Base-by-base conservation (phyloP, 2,329 filamentous ascomycete genomes). In the Hymenoscyphus infarciens region DNA sequence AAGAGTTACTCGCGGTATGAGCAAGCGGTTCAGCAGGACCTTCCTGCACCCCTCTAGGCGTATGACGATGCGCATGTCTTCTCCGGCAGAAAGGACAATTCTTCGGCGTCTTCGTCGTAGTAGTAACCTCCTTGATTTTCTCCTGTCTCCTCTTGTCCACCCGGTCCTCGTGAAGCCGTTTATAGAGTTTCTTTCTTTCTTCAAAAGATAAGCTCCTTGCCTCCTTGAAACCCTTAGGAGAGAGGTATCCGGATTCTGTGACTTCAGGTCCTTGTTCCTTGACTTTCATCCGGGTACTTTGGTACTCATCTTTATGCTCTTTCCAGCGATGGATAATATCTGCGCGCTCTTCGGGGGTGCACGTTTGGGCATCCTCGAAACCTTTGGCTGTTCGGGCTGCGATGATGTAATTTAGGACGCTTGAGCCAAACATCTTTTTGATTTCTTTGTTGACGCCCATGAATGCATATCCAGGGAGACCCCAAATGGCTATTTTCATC, bases 361-460 rank as follows among this genome's bases (percentile, higher is more conserved):
- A 78, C 1, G 72, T 71, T 16, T 78, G 77, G 67, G 86, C 81
- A 58, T 93, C 89, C 53, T 87, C 84, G 64, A 86, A 85, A 1
- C 92, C 91, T 73, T 96, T 90, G 0, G 87, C 81, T 57, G 90
- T 89, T 55, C 91, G 82, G 2, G 91, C 89, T 1, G 90, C 85
- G 55, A 92, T 85, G 67, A 96, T 91, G 73, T 94, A 94, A 68
- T 90, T 92, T 57, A 90, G 81, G 19, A 91, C 86, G 65, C 85
- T 90, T 54, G 83, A 86, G 27, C 87, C 86, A 68, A 91, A 88
- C 55, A 83, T 76, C 66, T 88, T 91, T 65, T 87, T 82, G 60
- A 95, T 81, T 73, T 94, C 89, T 49, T 90, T 89, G 70, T 94
- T 87, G 0, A 95, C 81, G 1, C 92, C 92, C 73, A 93, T 90